These are phyloP conservation scores for Pichia exigua DNA, from an alignment of 805 yeast genomes.

Conservation along the genomic window DNA sequence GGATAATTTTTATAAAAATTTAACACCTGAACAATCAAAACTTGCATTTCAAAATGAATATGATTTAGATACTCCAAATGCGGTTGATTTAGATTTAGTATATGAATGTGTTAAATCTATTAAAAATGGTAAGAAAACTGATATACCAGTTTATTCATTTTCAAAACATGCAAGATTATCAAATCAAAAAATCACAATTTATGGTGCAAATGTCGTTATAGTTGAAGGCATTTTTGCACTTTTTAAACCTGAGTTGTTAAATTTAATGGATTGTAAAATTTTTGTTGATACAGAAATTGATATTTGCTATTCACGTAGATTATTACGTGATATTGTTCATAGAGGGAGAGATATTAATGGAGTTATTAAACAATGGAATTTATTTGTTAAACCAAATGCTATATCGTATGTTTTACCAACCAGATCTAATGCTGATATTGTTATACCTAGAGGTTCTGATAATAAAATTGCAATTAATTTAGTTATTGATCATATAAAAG, in stretches of 20 bases:
- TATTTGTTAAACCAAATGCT: conserved; percentile 88
- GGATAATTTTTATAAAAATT: conserved; percentile 85
- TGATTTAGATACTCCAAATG: conserved; percentile 85
- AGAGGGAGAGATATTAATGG: conserved; percentile 82
- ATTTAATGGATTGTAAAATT: conserved; percentile 75
- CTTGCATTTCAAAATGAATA: conserved; percentile 61
- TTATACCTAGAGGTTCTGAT: conserved; percentile 87
- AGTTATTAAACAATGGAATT: conserved; percentile 82
- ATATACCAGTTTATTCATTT: conserved; percentile 68
- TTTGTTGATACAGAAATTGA: conserved; percentile 94
- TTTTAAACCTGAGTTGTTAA: conserved; percentile 58
- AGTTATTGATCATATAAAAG: conserved; percentile 70
- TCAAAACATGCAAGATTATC: conserved; percentile 47
- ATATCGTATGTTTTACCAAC: conserved; percentile 69
- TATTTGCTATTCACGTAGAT: conserved; percentile 80
- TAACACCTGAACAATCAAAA: conserved; percentile 51
- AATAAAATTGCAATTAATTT: conserved; percentile 72
- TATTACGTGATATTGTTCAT: conserved; percentile 77
- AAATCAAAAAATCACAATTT: conserved; percentile 61
- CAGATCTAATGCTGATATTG: conserved; percentile 70
- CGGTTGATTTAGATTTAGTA: conserved; percentile 71
- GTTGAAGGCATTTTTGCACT: conserved; percentile 88
- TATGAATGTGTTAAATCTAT: conserved; percentile 54
- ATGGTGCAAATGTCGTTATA: conserved; percentile 90
- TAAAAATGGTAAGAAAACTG: conserved; percentile 61